Conservation (phyloP, 805 yeast species). For the Cyberlindnera nakhonratchasimensis region DNA sequence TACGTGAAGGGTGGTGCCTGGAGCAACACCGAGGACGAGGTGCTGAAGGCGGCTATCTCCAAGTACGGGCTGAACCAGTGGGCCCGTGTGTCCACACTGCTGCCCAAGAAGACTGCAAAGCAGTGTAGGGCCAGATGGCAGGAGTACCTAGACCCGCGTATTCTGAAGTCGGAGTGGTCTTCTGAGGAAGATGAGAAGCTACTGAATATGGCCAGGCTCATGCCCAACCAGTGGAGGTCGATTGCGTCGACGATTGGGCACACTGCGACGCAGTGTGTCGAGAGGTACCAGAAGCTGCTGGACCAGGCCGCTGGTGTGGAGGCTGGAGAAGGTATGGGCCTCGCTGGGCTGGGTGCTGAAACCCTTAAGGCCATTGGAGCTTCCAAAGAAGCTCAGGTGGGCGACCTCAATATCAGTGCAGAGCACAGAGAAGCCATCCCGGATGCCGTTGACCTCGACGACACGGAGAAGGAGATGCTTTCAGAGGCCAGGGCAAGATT, state of each 20-base stretch:
- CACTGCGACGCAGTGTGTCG: constrained; percentile 83
- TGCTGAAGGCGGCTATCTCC: constrained; percentile 83
- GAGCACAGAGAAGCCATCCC: constrained; percentile 82
- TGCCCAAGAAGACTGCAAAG: constrained; percentile 81
- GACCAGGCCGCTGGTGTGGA: constrained; percentile 37
- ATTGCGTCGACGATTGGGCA: constrained; percentile 79
- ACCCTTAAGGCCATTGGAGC: constrained; percentile 38
- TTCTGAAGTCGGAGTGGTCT: constrained; percentile 65
- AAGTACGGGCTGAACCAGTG: constrained; percentile 94
- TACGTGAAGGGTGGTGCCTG: constrained; percentile 88
- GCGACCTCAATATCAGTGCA: constrained; percentile 64
- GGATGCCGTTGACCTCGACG: constrained; percentile 74
- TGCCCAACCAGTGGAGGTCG: constrained; percentile 95
- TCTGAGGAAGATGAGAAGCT: constrained; percentile 73
- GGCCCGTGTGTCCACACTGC: constrained; percentile 85
- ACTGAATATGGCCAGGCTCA: constrained; percentile 56
- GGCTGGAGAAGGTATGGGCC: constrained; percentile 33
- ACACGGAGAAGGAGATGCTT: constrained; percentile 87
- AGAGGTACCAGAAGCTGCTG: constrained; percentile 72
- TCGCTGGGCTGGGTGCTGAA: constrained; percentile 53
- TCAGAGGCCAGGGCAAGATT: constrained; percentile 92
- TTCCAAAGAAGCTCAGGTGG: constrained; percentile 35
- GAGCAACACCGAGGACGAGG: constrained; percentile 83
- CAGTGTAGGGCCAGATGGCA: constrained; percentile 93
- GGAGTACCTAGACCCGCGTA: constrained; percentile 77